phyloP scores from a whole-genome alignment of 768 basidiomycete species.

The Fomitopsis pulvina region DNA sequence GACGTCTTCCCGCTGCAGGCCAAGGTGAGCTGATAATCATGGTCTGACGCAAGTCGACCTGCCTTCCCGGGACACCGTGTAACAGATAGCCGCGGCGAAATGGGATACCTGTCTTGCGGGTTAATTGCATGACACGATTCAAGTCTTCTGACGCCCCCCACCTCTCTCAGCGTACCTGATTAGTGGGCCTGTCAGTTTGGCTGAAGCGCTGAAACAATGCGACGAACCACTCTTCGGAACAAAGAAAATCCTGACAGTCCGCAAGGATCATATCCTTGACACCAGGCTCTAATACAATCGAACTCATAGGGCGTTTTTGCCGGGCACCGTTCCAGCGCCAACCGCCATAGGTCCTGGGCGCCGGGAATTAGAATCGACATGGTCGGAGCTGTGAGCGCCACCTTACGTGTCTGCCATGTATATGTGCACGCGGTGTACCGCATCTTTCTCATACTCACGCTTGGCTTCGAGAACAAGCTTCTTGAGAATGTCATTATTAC shows the following conservation, averaged over 20 bases:
- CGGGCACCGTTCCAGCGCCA: conserved; percentile 90
- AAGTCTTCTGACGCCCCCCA: conserved; percentile 30
- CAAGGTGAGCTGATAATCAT: conserved; percentile 13
- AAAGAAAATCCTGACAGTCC: conserved; percentile 81
- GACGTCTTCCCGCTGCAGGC: conserved; percentile 72
- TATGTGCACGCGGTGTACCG: conserved; percentile 84
- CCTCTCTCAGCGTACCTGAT: conserved; percentile 87
- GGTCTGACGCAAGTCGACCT: conserved; percentile 9
- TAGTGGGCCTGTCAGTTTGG: background rate
- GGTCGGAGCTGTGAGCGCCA: conserved; percentile 9
- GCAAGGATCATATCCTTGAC: conserved; percentile 87
- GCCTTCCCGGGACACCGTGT: conserved; percentile 86
- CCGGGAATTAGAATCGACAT: conserved; percentile 2
- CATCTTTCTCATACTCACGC: conserved; percentile 85
- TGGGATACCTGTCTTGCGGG: conserved; percentile 58
- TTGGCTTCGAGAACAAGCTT: conserved; percentile 83
- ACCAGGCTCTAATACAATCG: conserved; percentile 85
- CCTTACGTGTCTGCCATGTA: conserved; percentile 85
- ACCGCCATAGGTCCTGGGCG: conserved; percentile 54
- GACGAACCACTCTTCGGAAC: conserved; percentile 78
- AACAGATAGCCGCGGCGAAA: conserved; percentile 83
- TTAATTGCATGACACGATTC: background rate
- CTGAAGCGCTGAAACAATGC: conserved; percentile 9
- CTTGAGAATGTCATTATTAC: conserved; percentile 84
- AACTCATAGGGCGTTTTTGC: conserved; percentile 86